phyloP scores from a whole-genome alignment of 2,329 filamentous ascomycete genomes.

The Fusarium cicatricum region DNA sequence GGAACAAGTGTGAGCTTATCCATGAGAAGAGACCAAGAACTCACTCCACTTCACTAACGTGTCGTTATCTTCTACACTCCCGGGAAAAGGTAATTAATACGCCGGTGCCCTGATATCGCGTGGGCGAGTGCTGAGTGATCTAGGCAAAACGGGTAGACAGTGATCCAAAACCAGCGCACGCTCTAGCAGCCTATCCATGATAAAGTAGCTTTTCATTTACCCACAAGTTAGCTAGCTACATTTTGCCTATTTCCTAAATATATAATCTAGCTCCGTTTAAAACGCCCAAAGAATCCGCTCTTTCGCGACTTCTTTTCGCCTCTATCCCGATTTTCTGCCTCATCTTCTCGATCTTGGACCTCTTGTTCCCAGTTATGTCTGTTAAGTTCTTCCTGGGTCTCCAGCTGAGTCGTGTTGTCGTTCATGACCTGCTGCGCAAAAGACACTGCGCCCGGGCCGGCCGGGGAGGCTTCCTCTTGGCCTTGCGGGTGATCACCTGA shows the following conservation, averaged over 20 bases:
- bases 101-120: no score
- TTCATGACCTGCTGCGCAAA: conserved; percentile 63
- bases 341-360: not conserved
- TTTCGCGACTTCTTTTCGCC: not conserved
- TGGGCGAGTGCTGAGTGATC: no score
- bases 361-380: not conserved
- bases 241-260: not conserved
- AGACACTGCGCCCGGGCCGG: conserved; percentile 53
- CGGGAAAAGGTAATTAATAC: no score
- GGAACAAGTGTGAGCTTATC: no score
- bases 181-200: no score
- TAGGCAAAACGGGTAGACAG: no score
- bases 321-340: conserved; percentile 24
- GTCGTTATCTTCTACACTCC: no score
- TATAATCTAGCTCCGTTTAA: not conserved
- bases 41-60: no score
- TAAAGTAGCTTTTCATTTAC: not conserved
- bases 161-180: no score
- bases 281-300: not conserved
- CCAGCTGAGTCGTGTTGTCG: conserved; percentile 60
- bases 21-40: no score
- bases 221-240: not conserved
- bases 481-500: conserved; percentile 41
- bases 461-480: conserved; percentile 1
- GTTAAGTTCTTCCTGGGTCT: conserved; percentile 48